Percentiles rank a stretch among this genome's conserved stretches.
Conservation (phyloP, 345 rosid species). For the Lumnitzera racemosa region DNA sequence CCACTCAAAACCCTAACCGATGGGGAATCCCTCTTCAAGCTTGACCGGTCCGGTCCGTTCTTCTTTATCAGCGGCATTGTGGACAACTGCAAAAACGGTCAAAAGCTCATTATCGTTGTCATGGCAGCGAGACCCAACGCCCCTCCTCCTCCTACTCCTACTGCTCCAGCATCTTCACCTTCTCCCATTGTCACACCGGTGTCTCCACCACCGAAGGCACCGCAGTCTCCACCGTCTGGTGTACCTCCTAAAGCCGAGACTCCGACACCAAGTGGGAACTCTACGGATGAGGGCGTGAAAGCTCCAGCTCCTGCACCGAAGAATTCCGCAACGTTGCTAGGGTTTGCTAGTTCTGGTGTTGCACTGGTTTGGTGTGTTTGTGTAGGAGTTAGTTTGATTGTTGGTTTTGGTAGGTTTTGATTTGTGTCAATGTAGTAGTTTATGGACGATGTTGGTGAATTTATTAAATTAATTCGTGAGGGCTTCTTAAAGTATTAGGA, state of each 20-base stretch:
- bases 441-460: too few relatives aligned
- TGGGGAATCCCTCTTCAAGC: conserved; percentile 45
- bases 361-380: conserved; percentile 12
- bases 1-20: conserved; percentile 44
- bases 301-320: too few relatives aligned
- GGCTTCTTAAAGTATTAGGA: too few relatives aligned
- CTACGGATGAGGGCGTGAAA: too few relatives aligned
- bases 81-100: conserved; percentile 65
- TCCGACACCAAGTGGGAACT: too few relatives aligned
- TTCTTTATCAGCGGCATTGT: conserved; percentile 65
- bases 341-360: conserved; percentile 6
- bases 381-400: conserved; percentile 15
- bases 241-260: too few relatives aligned
- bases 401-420: conserved; percentile 18
- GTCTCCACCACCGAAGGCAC: conserved; percentile 9
- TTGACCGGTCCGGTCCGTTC: conserved; percentile 71
- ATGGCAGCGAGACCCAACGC: conserved; percentile 39
- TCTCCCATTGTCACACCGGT: conserved; percentile 6
- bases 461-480: too few relatives aligned
- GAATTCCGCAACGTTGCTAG: conserved; percentile 2
- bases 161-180: conserved; percentile 8
- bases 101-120: conserved; percentile 51
- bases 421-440: not conserved
- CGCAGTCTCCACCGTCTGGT: not conserved
- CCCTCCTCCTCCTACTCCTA: conserved; percentile 15